Evolutionary conservation across 1,284 basidiomycete species (phyloP).

Genomic region (Rhodofomes roseus): DNA sequence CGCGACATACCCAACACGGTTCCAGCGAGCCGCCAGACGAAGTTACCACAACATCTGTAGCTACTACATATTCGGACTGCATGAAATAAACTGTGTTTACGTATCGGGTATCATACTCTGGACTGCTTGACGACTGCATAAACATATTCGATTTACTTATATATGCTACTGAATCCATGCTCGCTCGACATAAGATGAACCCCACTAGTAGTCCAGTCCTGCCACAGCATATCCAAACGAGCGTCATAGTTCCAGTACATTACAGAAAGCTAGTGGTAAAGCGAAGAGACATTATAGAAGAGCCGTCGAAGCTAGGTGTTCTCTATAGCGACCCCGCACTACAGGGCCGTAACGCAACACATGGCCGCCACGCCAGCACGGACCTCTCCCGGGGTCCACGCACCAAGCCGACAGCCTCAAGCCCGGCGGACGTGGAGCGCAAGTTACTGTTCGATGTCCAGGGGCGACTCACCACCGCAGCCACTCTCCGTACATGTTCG

Average conservation of each 20-base stretch:
- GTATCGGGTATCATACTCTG: background rate
- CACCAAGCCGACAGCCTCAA: background rate
- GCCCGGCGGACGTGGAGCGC: background rate
- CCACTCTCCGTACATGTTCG: slow-evolving; percentile 93
- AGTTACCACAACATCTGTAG: background rate
- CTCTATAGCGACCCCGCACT: slow-evolving; percentile 4
- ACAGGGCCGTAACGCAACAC: background rate
- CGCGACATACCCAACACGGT: background rate
- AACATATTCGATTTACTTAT: background rate
- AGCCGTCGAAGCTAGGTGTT: slow-evolving; percentile 4
- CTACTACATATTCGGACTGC: background rate
- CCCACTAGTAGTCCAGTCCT: slow-evolving; percentile 1
- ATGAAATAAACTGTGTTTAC: background rate
- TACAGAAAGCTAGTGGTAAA: slow-evolving; percentile 4
- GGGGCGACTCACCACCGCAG: slow-evolving; percentile 50
- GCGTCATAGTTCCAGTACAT: slow-evolving; percentile 9
- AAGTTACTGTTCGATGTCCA: background rate
- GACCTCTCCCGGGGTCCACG: background rate
- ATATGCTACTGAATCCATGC: background rate
- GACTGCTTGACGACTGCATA: background rate
- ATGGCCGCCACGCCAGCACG: slow-evolving; percentile 1
- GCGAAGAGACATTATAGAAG: slow-evolving; percentile 8
- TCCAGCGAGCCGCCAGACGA: background rate
- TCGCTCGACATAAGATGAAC: background rate
- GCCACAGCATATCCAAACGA: slow-evolving; percentile 1